phyloP scores from a whole-genome alignment of 208 protist genomes.

The Acanthamoeba polyphaga region DNA sequence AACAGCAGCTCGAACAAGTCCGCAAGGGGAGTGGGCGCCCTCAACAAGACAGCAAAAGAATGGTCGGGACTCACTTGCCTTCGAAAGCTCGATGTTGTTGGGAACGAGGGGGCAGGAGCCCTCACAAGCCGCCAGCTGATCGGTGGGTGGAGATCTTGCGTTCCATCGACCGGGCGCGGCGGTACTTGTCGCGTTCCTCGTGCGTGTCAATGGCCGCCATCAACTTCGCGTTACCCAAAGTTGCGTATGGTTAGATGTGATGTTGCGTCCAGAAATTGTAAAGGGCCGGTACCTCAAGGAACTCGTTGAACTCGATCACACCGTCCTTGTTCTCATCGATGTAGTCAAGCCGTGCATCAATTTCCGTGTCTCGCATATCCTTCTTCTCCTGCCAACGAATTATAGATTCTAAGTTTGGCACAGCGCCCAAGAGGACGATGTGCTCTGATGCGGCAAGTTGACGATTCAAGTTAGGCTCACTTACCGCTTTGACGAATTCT shows the following conservation, averaged over 20 bases:
- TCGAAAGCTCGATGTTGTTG: too few relatives aligned
- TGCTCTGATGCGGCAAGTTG: too few relatives aligned
- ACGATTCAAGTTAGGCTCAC: background rate
- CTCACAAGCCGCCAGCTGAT: background rate
- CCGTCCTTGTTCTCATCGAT: background rate
- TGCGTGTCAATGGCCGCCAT: background rate
- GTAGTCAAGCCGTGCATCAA: background rate
- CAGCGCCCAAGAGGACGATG: background rate
- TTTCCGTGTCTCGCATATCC: background rate
- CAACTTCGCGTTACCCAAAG: background rate
- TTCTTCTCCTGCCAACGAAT: background rate
- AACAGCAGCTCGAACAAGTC: too few relatives aligned
- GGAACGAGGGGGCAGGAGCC: too few relatives aligned
- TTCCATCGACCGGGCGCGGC: background rate
- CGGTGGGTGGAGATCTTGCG: background rate
- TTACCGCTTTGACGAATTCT: background rate
- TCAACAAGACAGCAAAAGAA: too few relatives aligned
- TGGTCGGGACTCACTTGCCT: too few relatives aligned
- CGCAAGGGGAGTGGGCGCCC: too few relatives aligned
- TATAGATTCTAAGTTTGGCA: background rate
- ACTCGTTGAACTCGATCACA: background rate
- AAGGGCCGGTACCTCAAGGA: background rate
- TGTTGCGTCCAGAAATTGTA: too few relatives aligned
- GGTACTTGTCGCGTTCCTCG: slow-evolving; percentile 6
- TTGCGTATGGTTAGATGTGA: background rate